Evolutionary conservation across 768 basidiomycete genomes (phyloP), one percentile per base, ranked within the genome.

Genomic region (Pholiota molesta): DNA sequence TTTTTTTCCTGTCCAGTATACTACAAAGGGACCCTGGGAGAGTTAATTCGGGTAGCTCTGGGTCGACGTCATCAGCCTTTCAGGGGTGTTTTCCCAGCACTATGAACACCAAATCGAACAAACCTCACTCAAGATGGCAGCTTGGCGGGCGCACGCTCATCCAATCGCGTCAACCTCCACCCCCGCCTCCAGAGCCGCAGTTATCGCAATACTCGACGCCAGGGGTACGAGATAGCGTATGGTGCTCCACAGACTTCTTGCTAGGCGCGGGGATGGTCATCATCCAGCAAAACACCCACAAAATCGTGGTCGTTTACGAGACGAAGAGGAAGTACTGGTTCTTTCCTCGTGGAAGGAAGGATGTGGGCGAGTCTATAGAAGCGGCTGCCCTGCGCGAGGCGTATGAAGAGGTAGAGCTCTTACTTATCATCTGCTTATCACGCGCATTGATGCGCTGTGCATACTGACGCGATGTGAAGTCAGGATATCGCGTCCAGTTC

Each of bases 321-420:
- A 68, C 62, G 0, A 47, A 63, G 40, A 59, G 57, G 33, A 69
- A 75, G 8, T 68, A 74, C n/a, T 89, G 81, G 80, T 88, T 89
- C 69, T 75, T 89, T 3, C 88, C 88, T 0, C 80, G 80, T 55
- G 88, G 89, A 8, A 73, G 89, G 51, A 91, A 90, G 71, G 88
- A 91, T 69, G 65, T 84, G 0, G 87, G 86, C 5, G 88, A 91
- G 75, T 81, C 80, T 2, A 69, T 89, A 28, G 87, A 89, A 68
- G 70, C 80, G 51, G 69, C 88, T 0, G 88, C 84, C 0, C 70
- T 89, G 42, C 74, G 89, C 49, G 88, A 90, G 73, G 88, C 84
- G 4, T 84, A 86, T 68, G 88, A 90, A 69, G 88, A 89, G 82
- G 87, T 86, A 61, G 74, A 63, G n/a, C 16, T 6, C 52, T 3